These are phyloP conservation scores for Taphrina populina DNA, from an alignment of 1,139 yeast species.

Conservation along the genomic window DNA sequence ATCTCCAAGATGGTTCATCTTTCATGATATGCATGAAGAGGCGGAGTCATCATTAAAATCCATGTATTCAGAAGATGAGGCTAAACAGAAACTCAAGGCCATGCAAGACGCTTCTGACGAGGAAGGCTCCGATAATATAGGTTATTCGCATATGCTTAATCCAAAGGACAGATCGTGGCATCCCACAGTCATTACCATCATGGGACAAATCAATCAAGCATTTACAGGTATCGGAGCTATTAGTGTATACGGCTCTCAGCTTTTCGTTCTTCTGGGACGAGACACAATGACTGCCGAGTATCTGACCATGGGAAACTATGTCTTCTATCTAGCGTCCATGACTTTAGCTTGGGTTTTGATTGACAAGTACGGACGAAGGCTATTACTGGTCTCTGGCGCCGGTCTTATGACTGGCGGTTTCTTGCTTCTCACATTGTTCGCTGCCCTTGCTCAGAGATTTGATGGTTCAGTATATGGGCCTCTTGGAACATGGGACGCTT, in stretches of 20 bases:
- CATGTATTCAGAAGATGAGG: conserved; percentile 21
- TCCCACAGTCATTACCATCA: conserved; percentile 29
- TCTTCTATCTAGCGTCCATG: conserved; percentile 24
- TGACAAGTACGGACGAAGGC: conserved; percentile 27
- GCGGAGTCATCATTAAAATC: conserved; percentile 6
- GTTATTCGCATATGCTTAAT: conserved; percentile 27
- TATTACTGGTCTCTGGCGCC: conserved; percentile 15
- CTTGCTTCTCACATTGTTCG: conserved; percentile 17
- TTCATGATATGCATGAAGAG: conserved; percentile 23
- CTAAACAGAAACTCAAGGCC: conserved; percentile 11
- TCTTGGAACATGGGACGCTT: not conserved
- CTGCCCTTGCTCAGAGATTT: conserved; percentile 22
- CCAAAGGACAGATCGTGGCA: conserved; percentile 31
- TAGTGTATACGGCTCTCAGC: conserved; percentile 27
- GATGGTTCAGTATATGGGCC: not conserved
- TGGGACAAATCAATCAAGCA: conserved; percentile 32
- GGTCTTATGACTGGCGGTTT: conserved; percentile 11
- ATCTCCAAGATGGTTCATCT: conserved; percentile 26
- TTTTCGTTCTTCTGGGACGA: conserved; percentile 24
- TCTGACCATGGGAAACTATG: conserved; percentile 32
- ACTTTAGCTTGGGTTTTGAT: conserved; percentile 31
- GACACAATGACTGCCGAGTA: conserved; percentile 17
- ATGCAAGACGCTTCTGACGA: conserved; percentile 26
- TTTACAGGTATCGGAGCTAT: conserved; percentile 33
- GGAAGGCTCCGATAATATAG: conserved; percentile 13